Evolutionary conservation across 2,329 filamentous ascomycete species (phyloP).

Genomic region (Trichoderma sp.): DNA sequence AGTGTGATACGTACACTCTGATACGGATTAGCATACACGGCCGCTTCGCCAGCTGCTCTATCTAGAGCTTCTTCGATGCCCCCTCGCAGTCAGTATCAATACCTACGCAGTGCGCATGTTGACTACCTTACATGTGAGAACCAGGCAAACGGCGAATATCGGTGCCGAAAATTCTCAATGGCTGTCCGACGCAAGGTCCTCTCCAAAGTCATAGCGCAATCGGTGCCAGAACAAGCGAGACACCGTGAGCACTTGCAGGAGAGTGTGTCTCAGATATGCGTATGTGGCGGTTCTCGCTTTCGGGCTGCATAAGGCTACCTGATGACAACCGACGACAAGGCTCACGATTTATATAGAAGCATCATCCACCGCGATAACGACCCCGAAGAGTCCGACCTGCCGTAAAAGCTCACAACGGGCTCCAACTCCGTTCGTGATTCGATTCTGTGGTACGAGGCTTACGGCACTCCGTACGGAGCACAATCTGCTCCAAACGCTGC

Average conservation of each 20-base stretch:
- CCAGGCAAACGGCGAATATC: no score
- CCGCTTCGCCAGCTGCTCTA: no score
- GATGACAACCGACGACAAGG: background rate
- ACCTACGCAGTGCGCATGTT: no score
- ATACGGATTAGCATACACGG: no score
- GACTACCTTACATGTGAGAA: no score
- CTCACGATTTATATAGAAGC: background rate
- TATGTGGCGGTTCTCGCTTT: background rate
- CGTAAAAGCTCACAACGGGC: background rate
- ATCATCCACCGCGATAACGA: background rate
- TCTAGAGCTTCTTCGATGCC: no score
- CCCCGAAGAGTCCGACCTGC: background rate
- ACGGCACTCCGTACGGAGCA: background rate
- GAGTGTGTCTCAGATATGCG: constrained; percentile 8
- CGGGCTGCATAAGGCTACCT: background rate
- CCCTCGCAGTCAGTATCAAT: no score
- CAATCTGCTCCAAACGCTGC: constrained; percentile 5
- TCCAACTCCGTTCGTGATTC: background rate
- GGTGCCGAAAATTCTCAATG: no score
- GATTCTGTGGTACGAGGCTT: constrained; percentile 8
- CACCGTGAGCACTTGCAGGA: no score
- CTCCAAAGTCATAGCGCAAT: background rate
- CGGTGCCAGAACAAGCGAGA: background rate
- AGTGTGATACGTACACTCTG: no score
- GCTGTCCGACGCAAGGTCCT: background rate